These are phyloP conservation scores for Amoeboaphelidium protococcarum DNA, from an alignment of 371 early-diverging fungal genomes.

Conservation along the genomic window DNA sequence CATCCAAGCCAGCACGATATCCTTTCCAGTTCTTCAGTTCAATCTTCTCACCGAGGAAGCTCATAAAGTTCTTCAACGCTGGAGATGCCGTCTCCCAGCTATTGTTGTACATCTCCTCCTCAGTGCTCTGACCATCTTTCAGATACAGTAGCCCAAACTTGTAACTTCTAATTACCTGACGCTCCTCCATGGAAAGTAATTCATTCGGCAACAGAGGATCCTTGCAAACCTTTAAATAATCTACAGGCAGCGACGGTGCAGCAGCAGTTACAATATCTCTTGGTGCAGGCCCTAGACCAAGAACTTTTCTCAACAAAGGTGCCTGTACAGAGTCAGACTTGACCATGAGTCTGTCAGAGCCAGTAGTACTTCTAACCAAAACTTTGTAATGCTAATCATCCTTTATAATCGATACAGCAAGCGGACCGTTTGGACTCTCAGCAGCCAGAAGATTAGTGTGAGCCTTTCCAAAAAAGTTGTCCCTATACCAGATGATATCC, in stretches of 20 bases:
- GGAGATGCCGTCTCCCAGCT: slow-evolving; percentile 18
- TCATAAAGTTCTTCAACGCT: slow-evolving; percentile 29
- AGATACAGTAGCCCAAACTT: slow-evolving; percentile 51
- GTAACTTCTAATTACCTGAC: slow-evolving; percentile 32
- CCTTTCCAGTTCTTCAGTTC: slow-evolving; percentile 41
- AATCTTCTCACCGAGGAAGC: slow-evolving; percentile 37
- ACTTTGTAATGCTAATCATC: slow-evolving; percentile 16
- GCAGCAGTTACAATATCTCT: slow-evolving; percentile 18
- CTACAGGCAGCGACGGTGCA: slow-evolving; percentile 19
- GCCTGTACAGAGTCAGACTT: slow-evolving; percentile 7
- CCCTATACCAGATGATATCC: slow-evolving; percentile 17
- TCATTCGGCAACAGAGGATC: slow-evolving; percentile 16
- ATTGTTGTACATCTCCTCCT: slow-evolving; percentile 38
- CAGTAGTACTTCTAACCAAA: slow-evolving; percentile 13
- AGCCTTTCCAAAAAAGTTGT: slow-evolving; percentile 25
- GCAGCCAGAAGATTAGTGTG: slow-evolving; percentile 17
- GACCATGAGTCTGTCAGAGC: slow-evolving; percentile 17
- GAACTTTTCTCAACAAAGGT: slow-evolving; percentile 11
- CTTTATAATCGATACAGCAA: slow-evolving; percentile 20
- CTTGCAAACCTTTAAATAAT: slow-evolving; percentile 9
- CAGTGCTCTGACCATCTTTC: slow-evolving; percentile 31
- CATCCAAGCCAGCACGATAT: slow-evolving; percentile 54
- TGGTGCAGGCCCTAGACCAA: slow-evolving; percentile 16
- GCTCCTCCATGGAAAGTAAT: slow-evolving; percentile 19
- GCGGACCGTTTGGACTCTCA: slow-evolving; percentile 17